Conservation (phyloP, 306 rosid species). For the Acacia crassicarpa region DNA sequence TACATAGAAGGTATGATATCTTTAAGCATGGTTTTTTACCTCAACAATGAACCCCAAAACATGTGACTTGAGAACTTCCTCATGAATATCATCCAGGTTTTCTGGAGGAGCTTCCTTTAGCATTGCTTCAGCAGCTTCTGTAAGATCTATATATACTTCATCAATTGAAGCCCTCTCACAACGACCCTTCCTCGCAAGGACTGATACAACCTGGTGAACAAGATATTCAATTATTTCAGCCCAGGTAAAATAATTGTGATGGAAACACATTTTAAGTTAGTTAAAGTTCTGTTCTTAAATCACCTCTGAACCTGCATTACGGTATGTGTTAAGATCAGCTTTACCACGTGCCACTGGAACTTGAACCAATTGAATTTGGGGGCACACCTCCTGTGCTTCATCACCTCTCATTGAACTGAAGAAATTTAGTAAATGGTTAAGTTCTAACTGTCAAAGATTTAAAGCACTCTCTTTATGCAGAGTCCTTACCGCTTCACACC, state of each 20-base stretch:
- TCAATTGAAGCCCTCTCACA: slow-evolving; percentile 99
- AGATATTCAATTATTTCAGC: slow-evolving; percentile 11
- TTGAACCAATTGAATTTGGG: slow-evolving; percentile 77
- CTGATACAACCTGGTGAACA: slow-evolving; percentile 64
- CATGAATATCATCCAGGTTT: slow-evolving; percentile 50
- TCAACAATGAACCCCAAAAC: slow-evolving; percentile 66
- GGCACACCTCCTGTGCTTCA: slow-evolving; percentile 85
- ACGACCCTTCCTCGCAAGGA: slow-evolving; percentile 79
- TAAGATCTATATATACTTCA: slow-evolving; percentile 94
- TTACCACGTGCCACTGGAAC: slow-evolving; percentile 94
- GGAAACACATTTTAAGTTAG: background rate
- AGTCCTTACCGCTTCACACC: slow-evolving; percentile 81
- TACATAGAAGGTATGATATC: slow-evolving; percentile 5
- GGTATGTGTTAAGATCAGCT: slow-evolving; percentile 81
- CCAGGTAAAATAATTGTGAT: background rate
- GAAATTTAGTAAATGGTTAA: background rate
- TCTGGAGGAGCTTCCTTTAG: slow-evolving; percentile 71
- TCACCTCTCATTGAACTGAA: slow-evolving; percentile 93
- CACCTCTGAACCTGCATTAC: slow-evolving; percentile 91
- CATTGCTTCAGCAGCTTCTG: slow-evolving; percentile 83
- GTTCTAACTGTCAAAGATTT: background rate
- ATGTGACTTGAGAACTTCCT: slow-evolving; percentile 83
- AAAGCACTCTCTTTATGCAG: background rate
- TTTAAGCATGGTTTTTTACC: slow-evolving; percentile 49
- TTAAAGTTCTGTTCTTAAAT: background rate